Percentiles rank a stretch among this genome's conserved stretches.
Conservation (phyloP, 768 basidiomycete species). For the Galerina sulciceps region DNA sequence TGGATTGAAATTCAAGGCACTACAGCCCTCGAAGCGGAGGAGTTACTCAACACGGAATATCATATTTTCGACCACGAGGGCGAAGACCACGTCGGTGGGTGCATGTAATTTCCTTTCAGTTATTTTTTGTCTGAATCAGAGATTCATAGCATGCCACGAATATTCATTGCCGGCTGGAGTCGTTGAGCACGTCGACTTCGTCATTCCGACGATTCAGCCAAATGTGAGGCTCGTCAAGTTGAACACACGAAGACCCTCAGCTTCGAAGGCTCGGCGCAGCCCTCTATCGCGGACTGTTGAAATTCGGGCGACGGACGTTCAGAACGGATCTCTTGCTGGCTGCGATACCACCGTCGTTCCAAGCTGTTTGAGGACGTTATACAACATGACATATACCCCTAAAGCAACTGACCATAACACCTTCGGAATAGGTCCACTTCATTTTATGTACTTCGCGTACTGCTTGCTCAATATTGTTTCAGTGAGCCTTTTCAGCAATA, state of each 20-base stretch:
- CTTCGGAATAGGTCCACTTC: conserved; percentile 31
- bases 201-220: conserved; percentile 43
- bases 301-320: neutral
- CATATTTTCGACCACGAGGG: conserved; percentile 47
- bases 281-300: neutral
- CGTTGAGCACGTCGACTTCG: conserved; percentile 40
- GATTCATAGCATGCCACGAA: conserved; percentile 34
- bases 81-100: conserved; percentile 43
- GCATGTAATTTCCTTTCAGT: neutral
- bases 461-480: neutral
- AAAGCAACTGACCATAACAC: conserved; percentile 26
- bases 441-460: neutral
- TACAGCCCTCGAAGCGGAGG: conserved; percentile 45
- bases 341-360: conserved; percentile 38
- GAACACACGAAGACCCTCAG: neutral
- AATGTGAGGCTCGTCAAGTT: conserved; percentile 24
- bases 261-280: neutral
- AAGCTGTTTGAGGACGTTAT: conserved; percentile 32
- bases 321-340: conserved; percentile 17
- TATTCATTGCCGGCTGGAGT: conserved; percentile 42
- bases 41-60: conserved; percentile 46
- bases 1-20: conserved; percentile 45
- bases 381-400: conserved; percentile 28
- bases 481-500: conserved; percentile 55
- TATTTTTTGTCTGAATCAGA: neutral